These are phyloP conservation scores for Alectoria sarmentosa DNA, from an alignment of 495 filamentous ascomycete species.

Conservation along the genomic window DNA sequence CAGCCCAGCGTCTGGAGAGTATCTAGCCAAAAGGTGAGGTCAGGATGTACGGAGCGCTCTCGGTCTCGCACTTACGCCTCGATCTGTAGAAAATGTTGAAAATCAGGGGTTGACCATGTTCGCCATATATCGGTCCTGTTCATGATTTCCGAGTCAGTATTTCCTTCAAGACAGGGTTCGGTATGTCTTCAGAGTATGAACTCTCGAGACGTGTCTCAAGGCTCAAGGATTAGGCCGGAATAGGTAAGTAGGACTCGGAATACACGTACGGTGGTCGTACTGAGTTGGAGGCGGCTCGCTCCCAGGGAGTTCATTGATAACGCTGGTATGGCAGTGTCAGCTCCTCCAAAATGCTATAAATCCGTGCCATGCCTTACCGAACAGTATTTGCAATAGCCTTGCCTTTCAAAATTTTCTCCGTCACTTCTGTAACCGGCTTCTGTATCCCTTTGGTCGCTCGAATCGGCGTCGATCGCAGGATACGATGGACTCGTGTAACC, in stretches of 20 bases:
- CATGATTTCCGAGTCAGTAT: too few relatives aligned
- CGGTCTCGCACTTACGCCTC: constrained; percentile 11
- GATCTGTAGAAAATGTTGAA: constrained; percentile 24
- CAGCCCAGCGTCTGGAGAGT: constrained; percentile 26
- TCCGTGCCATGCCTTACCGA: constrained; percentile 10
- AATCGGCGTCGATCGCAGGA: neutral
- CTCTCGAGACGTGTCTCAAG: too few relatives aligned
- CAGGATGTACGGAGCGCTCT: too few relatives aligned
- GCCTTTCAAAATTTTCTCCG: constrained; percentile 24
- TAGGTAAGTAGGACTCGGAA: too few relatives aligned
- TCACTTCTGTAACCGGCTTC: constrained; percentile 8
- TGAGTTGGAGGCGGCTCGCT: too few relatives aligned
- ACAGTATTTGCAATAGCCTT: constrained; percentile 21
- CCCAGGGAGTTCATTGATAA: too few relatives aligned
- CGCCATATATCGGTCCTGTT: neutral
- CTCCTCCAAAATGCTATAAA: too few relatives aligned
- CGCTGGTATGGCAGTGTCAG: too few relatives aligned
- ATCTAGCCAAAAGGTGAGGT: constrained; percentile 1
- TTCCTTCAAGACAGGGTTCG: too few relatives aligned
- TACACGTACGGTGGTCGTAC: too few relatives aligned
- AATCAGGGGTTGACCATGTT: neutral
- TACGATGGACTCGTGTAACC: neutral
- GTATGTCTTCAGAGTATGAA: too few relatives aligned
- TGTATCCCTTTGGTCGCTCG: neutral
- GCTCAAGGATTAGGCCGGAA: too few relatives aligned